Evolutionary conservation across 2,329 filamentous ascomycete species (phyloP).

Genomic region (Paraphoma sp.): DNA sequence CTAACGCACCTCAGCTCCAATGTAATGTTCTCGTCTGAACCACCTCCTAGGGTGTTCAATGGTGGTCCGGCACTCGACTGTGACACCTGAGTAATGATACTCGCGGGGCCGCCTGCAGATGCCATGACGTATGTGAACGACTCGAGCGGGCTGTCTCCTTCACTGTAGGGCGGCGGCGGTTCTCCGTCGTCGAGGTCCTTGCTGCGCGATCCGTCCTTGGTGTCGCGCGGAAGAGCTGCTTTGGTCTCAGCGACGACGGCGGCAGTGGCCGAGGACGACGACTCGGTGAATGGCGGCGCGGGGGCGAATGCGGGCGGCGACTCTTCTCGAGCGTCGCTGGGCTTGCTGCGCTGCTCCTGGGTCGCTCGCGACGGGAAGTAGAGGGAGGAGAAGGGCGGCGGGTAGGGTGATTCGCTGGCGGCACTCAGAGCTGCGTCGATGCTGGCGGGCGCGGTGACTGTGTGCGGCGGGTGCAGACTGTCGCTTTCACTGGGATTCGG

Average conservation of each 20-base stretch:
- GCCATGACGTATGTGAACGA: constrained; percentile 98
- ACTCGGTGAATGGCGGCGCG: constrained; percentile 58
- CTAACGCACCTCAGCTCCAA: constrained; percentile 83
- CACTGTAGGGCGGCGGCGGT: constrained; percentile 93
- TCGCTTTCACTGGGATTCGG: constrained; percentile 33
- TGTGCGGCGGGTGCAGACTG: constrained; percentile 33
- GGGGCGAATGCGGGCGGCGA: constrained; percentile 59
- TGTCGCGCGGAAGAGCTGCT: constrained; percentile 80
- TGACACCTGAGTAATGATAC: constrained; percentile 99
- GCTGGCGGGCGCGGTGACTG: constrained; percentile 45
- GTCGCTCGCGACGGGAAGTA: constrained; percentile 60
- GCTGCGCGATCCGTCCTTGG: constrained; percentile 74
- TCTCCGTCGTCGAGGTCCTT: constrained; percentile 82
- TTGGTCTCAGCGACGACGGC: constrained; percentile 74
- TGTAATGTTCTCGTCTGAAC: constrained; percentile 90
- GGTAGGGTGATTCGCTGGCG: constrained; percentile 60
- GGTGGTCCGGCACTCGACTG: constrained; percentile 77
- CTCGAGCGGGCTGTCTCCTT: constrained; percentile 89
- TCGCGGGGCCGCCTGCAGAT: constrained; percentile 92
- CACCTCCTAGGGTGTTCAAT: constrained; percentile 80
- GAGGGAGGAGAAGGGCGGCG: constrained; percentile 70
- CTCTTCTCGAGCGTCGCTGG: constrained; percentile 45
- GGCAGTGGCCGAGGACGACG: constrained; percentile 52
- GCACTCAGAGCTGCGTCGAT: constrained; percentile 47
- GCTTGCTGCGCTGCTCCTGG: constrained; percentile 56